Evolutionary conservation across 768 basidiomycete species (phyloP), one percentile per base, ranked within the genome.

Genomic region (Tricholoma flavovirens): DNA sequence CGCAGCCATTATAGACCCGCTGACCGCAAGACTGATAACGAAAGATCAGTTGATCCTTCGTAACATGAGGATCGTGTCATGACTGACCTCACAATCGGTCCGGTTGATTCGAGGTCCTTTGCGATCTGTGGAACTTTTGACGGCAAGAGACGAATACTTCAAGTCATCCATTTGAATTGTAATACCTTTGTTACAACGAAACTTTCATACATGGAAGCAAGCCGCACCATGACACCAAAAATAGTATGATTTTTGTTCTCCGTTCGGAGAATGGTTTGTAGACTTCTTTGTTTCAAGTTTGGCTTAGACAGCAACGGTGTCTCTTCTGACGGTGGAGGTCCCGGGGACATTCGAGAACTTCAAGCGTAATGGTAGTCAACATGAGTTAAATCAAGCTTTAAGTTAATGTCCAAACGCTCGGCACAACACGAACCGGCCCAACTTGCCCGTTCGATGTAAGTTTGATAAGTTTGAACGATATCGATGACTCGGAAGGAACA

Each of bases 121-220:
- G 89, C 82, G 45, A 93, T 83, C 50, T 86, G 79, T 0, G 89
- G 87, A 54, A 92, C n/a, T n/a, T n/a, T 86, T 0, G 83, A 83
- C 0, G 89, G 89, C 2, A 89, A 76, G 81, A 72, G 0, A 87
- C 82, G 57, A 92, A 83, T 35, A 86, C 89, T 92, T n/a, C n/a
- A 48, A 29, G 33, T 32, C 49, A 49, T 35, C 21, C 19, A 30
- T 40, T 29, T 43, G 24, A 26, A 26, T 26, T 3, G 5, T 5
- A 26, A 5, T 26, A 26, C 5, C 5, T n/a, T n/a, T n/a, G n/a
- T n/a, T 19, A 14, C 17, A 3, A 4, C 2, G 17, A 32, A 5
- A 15, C 8, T 1, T 12, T 62, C 70, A 29, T 61, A 90, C 88
- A 73, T 19, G 83, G 83, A 53, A 90, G 68, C 22, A 90, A 69